These are phyloP conservation scores for Fomitopsis palustris DNA, from an alignment of 1,284 basidiomycete species.

Conservation along the genomic window DNA sequence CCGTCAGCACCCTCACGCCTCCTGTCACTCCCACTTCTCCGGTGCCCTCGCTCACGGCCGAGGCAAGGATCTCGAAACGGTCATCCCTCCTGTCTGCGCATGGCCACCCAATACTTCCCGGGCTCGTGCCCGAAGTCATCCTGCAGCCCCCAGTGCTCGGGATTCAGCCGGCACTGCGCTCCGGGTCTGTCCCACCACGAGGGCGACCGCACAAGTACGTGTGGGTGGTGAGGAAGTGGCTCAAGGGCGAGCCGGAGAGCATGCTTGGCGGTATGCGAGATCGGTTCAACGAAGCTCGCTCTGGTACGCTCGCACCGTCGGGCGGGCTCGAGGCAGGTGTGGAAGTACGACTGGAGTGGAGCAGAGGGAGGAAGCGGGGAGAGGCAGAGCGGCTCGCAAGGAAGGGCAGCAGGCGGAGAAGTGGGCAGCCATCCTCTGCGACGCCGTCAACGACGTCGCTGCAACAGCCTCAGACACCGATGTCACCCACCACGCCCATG, in stretches of 20 bases:
- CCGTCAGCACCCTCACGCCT: slow-evolving; percentile 11
- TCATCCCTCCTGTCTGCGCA: slow-evolving; percentile 8
- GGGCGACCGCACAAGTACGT: slow-evolving; percentile 66
- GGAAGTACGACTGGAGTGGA: slow-evolving; percentile 77
- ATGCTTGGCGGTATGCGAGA: slow-evolving; percentile 39
- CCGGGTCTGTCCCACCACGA: slow-evolving; percentile 35
- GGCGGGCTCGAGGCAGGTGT: slow-evolving; percentile 33
- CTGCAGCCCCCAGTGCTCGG: slow-evolving; percentile 61
- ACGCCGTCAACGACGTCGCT: slow-evolving; percentile 26
- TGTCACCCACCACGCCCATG: slow-evolving; percentile 2
- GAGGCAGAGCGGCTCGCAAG: slow-evolving; percentile 10
- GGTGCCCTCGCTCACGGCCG: not conserved
- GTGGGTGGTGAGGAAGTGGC: slow-evolving; percentile 81
- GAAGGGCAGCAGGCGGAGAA: slow-evolving; percentile 4
- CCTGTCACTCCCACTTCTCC: not conserved
- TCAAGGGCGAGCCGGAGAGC: slow-evolving; percentile 49
- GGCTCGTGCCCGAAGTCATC: not conserved
- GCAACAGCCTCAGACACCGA: slow-evolving; percentile 12
- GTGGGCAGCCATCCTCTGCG: slow-evolving; percentile 18
- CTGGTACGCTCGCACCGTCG: slow-evolving; percentile 7
- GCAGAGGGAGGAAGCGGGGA: slow-evolving; percentile 38
- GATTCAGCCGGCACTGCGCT: slow-evolving; percentile 52
- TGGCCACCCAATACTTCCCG: not conserved
- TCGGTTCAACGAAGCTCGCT: slow-evolving; percentile 25
- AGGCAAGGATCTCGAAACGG: slow-evolving; percentile 2